These are phyloP conservation scores for Plasmopara muralis DNA, from an alignment of 352 stramenopile genomes.

Conservation along the genomic window DNA sequence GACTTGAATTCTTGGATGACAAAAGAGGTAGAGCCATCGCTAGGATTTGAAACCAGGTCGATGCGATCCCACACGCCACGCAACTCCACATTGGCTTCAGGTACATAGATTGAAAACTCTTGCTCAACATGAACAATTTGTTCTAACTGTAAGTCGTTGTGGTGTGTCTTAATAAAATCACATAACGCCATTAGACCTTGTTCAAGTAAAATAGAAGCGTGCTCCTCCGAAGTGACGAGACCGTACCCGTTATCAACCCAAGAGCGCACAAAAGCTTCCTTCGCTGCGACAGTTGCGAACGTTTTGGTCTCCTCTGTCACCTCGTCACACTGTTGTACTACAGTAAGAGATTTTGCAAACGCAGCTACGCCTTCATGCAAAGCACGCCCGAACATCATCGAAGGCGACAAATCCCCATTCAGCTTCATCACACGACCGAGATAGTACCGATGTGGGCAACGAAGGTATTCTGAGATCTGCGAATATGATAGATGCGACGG, in stretches of 20 bases:
- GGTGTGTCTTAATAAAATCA: constrained; percentile 39
- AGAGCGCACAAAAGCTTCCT: constrained; percentile 22
- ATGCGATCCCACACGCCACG: constrained; percentile 76
- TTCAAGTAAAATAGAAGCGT: constrained; percentile 29
- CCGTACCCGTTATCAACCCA: constrained; percentile 27
- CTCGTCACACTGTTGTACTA: constrained; percentile 4
- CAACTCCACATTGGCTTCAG: constrained; percentile 43
- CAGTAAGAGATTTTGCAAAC: constrained; percentile 31
- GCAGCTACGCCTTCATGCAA: constrained; percentile 65
- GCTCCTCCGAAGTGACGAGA: constrained; percentile 35
- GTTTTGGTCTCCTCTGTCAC: constrained; percentile 10
- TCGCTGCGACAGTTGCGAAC: constrained; percentile 12
- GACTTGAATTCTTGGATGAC: constrained; percentile 84
- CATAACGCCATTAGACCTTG: constrained; percentile 32
- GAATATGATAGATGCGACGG: constrained; percentile 72
- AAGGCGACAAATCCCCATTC: constrained; percentile 32
- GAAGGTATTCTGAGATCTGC: constrained; percentile 73
- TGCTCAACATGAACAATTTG: constrained; percentile 57
- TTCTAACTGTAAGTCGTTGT: constrained; percentile 10
- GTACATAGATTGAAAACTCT: constrained; percentile 47
- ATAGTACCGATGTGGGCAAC: constrained; percentile 77
- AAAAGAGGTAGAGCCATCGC: constrained; percentile 10
- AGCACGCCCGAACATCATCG: constrained; percentile 69
- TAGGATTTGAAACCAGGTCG: constrained; percentile 23
- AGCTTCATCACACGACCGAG: constrained; percentile 61